Evolutionary conservation across 768 basidiomycete species (phyloP).

Genomic region (Lactarius hengduanensis): DNA sequence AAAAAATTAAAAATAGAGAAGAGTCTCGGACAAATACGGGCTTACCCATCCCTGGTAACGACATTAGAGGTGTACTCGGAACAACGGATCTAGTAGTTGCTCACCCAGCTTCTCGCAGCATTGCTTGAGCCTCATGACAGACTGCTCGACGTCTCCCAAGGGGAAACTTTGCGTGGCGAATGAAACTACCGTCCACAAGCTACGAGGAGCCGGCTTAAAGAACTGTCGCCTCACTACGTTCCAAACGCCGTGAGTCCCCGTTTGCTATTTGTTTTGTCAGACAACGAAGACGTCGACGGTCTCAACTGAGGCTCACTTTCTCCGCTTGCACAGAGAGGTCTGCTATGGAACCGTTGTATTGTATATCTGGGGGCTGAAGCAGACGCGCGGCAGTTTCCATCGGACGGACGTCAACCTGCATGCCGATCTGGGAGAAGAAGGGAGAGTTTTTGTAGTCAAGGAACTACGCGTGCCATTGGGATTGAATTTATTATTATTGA

Average conservation of each 20-base stretch:
- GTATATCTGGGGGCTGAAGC: conserved; percentile 24
- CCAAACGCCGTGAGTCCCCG: conserved; percentile 23
- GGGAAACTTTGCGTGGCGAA: conserved; percentile 20
- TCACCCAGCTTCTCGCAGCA: conserved; percentile 22
- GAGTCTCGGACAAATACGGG: background rate
- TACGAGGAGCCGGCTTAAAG: conserved; percentile 13
- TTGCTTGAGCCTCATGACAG: conserved; percentile 2
- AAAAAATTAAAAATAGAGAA: no score
- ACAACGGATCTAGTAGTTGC: background rate
- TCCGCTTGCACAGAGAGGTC: conserved; percentile 15
- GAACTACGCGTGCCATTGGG: conserved; percentile 17
- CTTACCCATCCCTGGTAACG: conserved; percentile 19
- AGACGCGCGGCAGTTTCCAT: conserved; percentile 20
- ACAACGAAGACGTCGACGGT: background rate
- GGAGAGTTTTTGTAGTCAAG: conserved; percentile 26
- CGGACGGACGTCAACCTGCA: conserved; percentile 21
- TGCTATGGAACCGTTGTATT: conserved; percentile 12
- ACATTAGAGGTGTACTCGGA: conserved; percentile 1
- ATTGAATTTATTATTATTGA: background rate
- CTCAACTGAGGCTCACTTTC: conserved; percentile 4
- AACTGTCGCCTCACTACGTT: conserved; percentile 26
- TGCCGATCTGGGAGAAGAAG: conserved; percentile 24
- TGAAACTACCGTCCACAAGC: conserved; percentile 23
- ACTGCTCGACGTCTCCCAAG: background rate
- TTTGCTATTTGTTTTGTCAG: conserved; percentile 4